A percentile compares a stretch with the other conserved stretches of the same genome.
phyloP scores from a whole-genome alignment of 495 filamentous ascomycete species.

The Massariosphaeria phaeospora region DNA sequence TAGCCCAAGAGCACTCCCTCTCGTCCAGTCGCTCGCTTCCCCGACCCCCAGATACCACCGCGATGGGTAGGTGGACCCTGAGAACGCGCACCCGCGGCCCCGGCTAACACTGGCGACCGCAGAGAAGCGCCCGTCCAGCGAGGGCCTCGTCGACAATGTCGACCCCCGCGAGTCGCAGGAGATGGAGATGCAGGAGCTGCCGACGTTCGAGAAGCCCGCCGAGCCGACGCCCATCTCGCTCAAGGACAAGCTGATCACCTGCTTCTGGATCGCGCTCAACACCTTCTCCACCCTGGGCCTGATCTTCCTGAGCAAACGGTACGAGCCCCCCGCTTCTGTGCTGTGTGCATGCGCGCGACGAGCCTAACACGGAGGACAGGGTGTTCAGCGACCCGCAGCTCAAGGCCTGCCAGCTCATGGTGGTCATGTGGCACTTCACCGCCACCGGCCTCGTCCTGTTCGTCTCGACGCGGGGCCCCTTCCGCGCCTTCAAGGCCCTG shows the following conservation, averaged over 20 bases:
- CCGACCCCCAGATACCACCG: neutral
- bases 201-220: constrained; percentile 15
- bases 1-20: no score
- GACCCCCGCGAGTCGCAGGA: constrained; percentile 21
- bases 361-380: constrained; percentile 22
- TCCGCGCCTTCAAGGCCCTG: constrained; percentile 40
- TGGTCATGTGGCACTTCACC: constrained; percentile 43
- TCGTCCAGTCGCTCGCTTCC: constrained; percentile 20
- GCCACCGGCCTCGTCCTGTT: constrained; percentile 39
- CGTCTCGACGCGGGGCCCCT: constrained; percentile 35
- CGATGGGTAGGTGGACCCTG: constrained; percentile 8
- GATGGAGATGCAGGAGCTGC: constrained; percentile 25
- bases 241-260: constrained; percentile 31
- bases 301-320: constrained; percentile 32
- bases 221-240: constrained; percentile 16
- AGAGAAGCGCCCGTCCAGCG: constrained; percentile 31
- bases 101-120: constrained; percentile 12
- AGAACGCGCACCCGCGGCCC: neutral
- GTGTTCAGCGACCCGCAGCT: constrained; percentile 34
- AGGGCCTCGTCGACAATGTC: constrained; percentile 28
- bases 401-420: constrained; percentile 31
- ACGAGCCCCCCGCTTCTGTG: constrained; percentile 4
- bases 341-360: constrained; percentile 1
- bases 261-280: constrained; percentile 31
- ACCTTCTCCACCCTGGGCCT: constrained; percentile 30